Conservation (phyloP, 805 yeast genomes). For the Sungouiella blattae region DNA sequence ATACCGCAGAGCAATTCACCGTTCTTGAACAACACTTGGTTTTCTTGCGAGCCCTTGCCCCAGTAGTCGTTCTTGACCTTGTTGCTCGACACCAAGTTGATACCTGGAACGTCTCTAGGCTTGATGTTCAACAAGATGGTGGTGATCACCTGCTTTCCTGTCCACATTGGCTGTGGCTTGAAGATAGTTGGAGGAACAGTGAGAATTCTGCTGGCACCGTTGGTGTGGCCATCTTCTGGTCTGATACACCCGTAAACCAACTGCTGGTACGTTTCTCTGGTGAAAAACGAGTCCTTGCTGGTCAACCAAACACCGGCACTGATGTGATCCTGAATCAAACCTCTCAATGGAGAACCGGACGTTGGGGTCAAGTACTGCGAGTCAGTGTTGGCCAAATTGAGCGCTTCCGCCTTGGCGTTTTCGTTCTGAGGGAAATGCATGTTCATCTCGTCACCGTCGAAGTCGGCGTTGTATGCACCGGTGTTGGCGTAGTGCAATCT, state of each 20-base stretch:
- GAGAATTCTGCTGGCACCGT: slow-evolving; percentile 54
- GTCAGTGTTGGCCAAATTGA: slow-evolving; percentile 93
- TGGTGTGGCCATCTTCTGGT: slow-evolving; percentile 96
- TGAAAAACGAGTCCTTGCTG: slow-evolving; percentile 84
- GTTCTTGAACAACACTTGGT: slow-evolving; percentile 76
- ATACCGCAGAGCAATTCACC: slow-evolving; percentile 93
- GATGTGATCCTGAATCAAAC: slow-evolving; percentile 97
- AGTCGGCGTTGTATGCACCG: slow-evolving; percentile 98
- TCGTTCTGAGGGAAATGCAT: slow-evolving; percentile 99
- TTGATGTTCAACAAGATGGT: slow-evolving; percentile 87
- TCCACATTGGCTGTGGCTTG: slow-evolving; percentile 92
- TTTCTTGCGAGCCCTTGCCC: slow-evolving; percentile 83
- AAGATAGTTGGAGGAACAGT: slow-evolving; percentile 87
- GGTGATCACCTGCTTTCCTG: slow-evolving; percentile 94
- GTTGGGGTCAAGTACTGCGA: slow-evolving; percentile 98
- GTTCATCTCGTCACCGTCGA: slow-evolving; percentile 99
- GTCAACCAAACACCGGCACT: slow-evolving; percentile 99
- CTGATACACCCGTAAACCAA: slow-evolving; percentile 89
- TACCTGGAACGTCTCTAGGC: slow-evolving; percentile 86
- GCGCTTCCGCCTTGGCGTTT: slow-evolving; percentile 94
- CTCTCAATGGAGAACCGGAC: slow-evolving; percentile 97
- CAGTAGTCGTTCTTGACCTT: slow-evolving; percentile 93
- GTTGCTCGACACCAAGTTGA: slow-evolving; percentile 78
- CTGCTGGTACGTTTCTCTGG: slow-evolving; percentile 90
- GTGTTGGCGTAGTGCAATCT: slow-evolving; percentile 98